These are phyloP conservation scores for Lactarius hengduanensis DNA, from an alignment of 768 basidiomycete species.

Conservation along the genomic window DNA sequence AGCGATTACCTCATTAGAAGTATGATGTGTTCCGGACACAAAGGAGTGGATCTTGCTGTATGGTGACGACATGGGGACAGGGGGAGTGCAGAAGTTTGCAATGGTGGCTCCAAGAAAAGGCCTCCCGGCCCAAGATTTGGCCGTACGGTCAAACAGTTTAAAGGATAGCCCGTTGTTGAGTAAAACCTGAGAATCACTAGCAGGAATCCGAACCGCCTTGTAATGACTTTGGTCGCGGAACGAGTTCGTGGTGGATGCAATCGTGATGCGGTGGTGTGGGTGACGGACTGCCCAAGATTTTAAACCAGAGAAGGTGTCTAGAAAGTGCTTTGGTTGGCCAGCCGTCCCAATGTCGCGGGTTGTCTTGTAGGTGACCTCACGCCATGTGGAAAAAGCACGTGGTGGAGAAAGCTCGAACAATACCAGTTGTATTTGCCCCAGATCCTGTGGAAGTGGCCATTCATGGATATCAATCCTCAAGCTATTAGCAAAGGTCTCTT, in stretches of 20 bases:
- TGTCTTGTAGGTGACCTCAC: not conserved
- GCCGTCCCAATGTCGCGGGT: not conserved
- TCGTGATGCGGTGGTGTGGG: not conserved
- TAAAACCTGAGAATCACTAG: not conserved
- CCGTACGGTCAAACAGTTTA: not conserved
- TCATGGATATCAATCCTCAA: not conserved
- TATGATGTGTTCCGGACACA: conserved; percentile 21
- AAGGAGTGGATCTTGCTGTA: conserved; percentile 3
- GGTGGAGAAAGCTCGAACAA: not conserved
- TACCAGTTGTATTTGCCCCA: not conserved
- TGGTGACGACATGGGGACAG: not conserved
- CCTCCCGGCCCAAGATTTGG: not conserved
- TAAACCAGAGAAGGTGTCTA: conserved; percentile 9
- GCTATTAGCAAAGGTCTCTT: not conserved
- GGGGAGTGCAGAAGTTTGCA: conserved; percentile 1
- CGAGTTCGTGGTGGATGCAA: conserved; percentile 10
- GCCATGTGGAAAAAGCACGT: conserved; percentile 2
- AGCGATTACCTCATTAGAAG: conserved; percentile 44
- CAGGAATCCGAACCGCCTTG: conserved; percentile 4
- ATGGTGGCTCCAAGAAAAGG: not conserved
- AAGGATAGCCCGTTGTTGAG: conserved; percentile 2
- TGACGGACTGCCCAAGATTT: conserved; percentile 1
- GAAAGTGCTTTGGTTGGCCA: not conserved
- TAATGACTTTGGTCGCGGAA: conserved; percentile 2
- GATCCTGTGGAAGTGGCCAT: not conserved